A percentile compares a stretch with the other conserved stretches of the same genome.
Evolutionary conservation across 1,139 yeast genomes (phyloP).

Genomic region (Lodderomyces metapsilosis): DNA sequence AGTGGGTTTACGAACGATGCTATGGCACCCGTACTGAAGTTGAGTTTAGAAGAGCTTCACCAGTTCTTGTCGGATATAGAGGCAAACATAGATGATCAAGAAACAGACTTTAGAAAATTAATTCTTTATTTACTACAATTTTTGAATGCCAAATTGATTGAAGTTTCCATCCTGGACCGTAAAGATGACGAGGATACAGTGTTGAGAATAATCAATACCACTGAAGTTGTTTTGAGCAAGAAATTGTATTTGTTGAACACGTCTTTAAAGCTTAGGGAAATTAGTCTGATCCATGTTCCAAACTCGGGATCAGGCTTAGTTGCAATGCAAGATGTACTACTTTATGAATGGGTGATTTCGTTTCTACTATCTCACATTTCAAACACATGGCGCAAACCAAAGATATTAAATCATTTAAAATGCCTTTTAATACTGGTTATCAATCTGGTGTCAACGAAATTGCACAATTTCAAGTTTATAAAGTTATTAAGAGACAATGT

Average conservation of each 20-base stretch:
- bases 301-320: neutral
- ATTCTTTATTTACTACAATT: slow-evolving; percentile 34
- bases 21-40: slow-evolving; percentile 13
- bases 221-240: slow-evolving; percentile 15
- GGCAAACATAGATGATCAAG: slow-evolving; percentile 31
- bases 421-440: slow-evolving; percentile 31
- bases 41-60: slow-evolving; percentile 27
- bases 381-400: slow-evolving; percentile 12
- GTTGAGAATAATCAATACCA: slow-evolving; percentile 10
- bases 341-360: slow-evolving; percentile 34
- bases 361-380: slow-evolving; percentile 29
- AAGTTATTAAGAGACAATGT: slow-evolving; percentile 19
- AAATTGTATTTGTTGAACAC: slow-evolving; percentile 15
- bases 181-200: slow-evolving; percentile 7
- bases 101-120: slow-evolving; percentile 39
- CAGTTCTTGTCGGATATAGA: slow-evolving; percentile 38
- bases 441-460: slow-evolving; percentile 28
- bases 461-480: slow-evolving; percentile 28
- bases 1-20: slow-evolving; percentile 5
- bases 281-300: slow-evolving; percentile 12
- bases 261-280: slow-evolving; percentile 13
- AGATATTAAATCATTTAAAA: slow-evolving; percentile 25
- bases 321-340: slow-evolving; percentile 8
- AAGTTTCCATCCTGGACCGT: neutral
- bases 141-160: slow-evolving; percentile 23